These are phyloP conservation scores for Auriculariales sp. DNA, from an alignment of 768 basidiomycete genomes.

Conservation along the genomic window DNA sequence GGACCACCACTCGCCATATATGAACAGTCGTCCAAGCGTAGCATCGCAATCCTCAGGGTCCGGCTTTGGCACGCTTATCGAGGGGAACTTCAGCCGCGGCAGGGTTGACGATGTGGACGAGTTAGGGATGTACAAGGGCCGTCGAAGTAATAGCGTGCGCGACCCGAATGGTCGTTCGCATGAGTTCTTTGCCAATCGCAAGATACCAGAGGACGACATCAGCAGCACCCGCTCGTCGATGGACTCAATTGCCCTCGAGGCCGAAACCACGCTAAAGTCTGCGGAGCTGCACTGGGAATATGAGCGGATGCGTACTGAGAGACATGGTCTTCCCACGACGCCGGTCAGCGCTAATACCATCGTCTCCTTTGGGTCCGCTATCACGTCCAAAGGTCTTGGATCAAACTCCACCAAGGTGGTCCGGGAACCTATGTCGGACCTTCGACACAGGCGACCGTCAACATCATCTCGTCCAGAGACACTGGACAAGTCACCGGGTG, in stretches of 20 bases:
- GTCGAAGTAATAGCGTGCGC: not conserved
- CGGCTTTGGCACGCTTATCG: not conserved
- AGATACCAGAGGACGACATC: not conserved
- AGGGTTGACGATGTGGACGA: not conserved
- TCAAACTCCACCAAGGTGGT: not conserved
- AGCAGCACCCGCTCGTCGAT: slow-evolving; percentile 57
- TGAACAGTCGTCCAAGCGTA: not conserved
- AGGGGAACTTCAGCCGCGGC: not conserved
- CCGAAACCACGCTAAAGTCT: slow-evolving; percentile 44
- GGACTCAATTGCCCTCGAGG: slow-evolving; percentile 78
- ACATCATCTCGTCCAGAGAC: not conserved
- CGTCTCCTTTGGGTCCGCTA: not conserved
- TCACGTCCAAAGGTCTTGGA: not conserved
- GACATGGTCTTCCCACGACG: too few relatives aligned
- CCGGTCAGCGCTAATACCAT: not conserved
- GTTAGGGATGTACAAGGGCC: too few relatives aligned
- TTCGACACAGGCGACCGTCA: too few relatives aligned
- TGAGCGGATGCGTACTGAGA: too few relatives aligned
- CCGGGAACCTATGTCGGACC: too few relatives aligned
- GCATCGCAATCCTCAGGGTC: not conserved
- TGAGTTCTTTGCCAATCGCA: too few relatives aligned
- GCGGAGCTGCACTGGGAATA: too few relatives aligned
- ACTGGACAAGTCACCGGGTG: not conserved
- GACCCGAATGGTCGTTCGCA: not conserved
- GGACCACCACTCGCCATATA: not conserved